Evolutionary conservation across 345 rosid genomes (phyloP).

Genomic region (Ceriops zippeliana): DNA sequence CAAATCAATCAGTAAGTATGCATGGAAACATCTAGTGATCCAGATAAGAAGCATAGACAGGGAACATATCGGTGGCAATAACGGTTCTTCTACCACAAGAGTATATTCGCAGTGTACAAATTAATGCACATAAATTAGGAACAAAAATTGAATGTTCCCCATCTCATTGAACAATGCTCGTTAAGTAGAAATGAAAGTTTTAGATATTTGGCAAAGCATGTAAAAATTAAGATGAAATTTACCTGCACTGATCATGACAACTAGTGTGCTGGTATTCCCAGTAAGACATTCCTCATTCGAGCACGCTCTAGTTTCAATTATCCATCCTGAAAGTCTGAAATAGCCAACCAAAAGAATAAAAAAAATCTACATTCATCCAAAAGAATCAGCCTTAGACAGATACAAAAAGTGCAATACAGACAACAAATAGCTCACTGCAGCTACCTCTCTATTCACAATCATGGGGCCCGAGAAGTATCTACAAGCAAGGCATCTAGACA

Average conservation of each 20-base stretch:
- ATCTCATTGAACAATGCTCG: too few relatives aligned
- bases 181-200: not conserved
- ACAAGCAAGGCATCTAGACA: constrained; percentile 83
- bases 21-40: too few relatives aligned
- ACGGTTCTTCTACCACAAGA: too few relatives aligned
- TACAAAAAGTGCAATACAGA: not conserved
- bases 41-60: too few relatives aligned
- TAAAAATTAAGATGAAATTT: constrained; percentile 3
- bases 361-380: not conserved
- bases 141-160: too few relatives aligned
- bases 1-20: too few relatives aligned
- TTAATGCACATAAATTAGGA: too few relatives aligned
- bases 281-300: constrained; percentile 78
- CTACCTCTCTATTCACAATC: constrained; percentile 97
- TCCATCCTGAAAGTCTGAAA: constrained; percentile 47
- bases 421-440: constrained; percentile 11
- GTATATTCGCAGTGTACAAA: too few relatives aligned
- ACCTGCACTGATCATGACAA: constrained; percentile 90
- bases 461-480: constrained; percentile 78
- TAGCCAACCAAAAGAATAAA: constrained; percentile 9
- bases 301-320: constrained; percentile 73
- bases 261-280: constrained; percentile 76
- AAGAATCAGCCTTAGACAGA: not conserved
- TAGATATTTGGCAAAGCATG: not conserved
- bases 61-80: too few relatives aligned